phyloP scores from a whole-genome alignment of 2,329 filamentous ascomycete genomes.

The Penicillium italicum region DNA sequence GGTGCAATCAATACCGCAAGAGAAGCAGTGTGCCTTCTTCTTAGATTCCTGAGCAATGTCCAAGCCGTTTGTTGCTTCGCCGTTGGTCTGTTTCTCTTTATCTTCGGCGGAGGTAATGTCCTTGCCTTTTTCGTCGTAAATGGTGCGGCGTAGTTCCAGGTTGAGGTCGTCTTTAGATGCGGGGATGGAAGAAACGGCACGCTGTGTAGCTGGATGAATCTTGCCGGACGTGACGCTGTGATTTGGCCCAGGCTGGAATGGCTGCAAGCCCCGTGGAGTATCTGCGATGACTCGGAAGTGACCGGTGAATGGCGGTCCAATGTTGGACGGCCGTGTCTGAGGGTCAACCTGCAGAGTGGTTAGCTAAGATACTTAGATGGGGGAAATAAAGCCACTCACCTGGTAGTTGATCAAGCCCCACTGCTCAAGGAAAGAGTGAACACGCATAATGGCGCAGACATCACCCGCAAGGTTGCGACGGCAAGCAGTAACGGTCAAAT shows the following conservation, averaged over 20 bases:
- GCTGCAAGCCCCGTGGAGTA: slow-evolving; percentile 88
- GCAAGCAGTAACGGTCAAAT: slow-evolving; percentile 94
- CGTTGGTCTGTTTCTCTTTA: slow-evolving; percentile 65
- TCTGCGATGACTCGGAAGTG: slow-evolving; percentile 96
- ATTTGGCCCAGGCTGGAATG: slow-evolving; percentile 86
- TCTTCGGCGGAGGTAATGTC: slow-evolving; percentile 68
- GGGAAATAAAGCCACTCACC: slow-evolving; percentile 51
- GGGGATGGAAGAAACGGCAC: slow-evolving; percentile 61
- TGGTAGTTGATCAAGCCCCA: slow-evolving; percentile 99
- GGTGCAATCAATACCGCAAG: slow-evolving; percentile 87
- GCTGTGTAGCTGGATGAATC: slow-evolving; percentile 65
- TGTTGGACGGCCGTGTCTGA: slow-evolving; percentile 88
- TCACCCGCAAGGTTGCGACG: slow-evolving; percentile 92
- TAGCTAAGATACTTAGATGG: slow-evolving; percentile 27
- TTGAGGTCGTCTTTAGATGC: slow-evolving; percentile 77
- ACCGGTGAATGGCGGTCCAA: slow-evolving; percentile 93
- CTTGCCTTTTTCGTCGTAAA: slow-evolving; percentile 90
- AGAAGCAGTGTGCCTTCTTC: slow-evolving; percentile 74
- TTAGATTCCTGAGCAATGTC: slow-evolving; percentile 61
- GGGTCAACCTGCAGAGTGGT: slow-evolving; percentile 71
- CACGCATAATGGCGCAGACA: slow-evolving; percentile 98
- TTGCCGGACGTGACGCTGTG: slow-evolving; percentile 62
- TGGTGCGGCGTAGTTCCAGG: slow-evolving; percentile 88
- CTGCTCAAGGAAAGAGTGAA: slow-evolving; percentile 95
- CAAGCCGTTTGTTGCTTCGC: slow-evolving; percentile 66